A percentile compares a stretch with the other conserved stretches of the same genome.
Conservation (phyloP, 257 asterid genomes). For the Striga asiatica region DNA sequence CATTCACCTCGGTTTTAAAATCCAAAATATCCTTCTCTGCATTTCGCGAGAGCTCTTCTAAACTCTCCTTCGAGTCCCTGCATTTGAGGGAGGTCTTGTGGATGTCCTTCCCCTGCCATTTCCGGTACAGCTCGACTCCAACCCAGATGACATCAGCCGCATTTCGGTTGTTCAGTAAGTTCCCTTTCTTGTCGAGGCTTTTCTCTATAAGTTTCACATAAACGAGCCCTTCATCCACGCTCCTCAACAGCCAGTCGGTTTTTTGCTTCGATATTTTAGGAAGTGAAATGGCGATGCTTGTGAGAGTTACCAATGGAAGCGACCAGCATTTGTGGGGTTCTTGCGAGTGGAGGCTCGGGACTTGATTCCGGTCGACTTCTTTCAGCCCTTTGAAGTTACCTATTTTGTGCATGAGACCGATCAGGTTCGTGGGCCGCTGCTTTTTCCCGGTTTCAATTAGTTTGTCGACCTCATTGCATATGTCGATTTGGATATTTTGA, state of each 20-base stretch:
- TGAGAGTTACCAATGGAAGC: constrained; percentile 18
- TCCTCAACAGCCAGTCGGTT: background rate
- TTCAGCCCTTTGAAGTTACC: constrained; percentile 6
- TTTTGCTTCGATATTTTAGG: background rate
- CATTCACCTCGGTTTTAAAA: background rate
- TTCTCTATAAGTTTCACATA: constrained; percentile 9
- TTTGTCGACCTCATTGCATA: constrained; percentile 6
- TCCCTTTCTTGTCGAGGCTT: background rate
- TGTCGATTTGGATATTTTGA: background rate
- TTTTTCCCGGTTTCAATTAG: constrained; percentile 9
- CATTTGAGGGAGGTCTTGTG: background rate
- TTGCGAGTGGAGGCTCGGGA: constrained; percentile 8
- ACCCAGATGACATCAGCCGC: constrained; percentile 17
- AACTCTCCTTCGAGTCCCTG: background rate
- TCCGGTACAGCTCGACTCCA: background rate
- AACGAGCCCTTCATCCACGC: constrained; percentile 16
- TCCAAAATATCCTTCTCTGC: background rate
- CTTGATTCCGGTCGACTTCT: constrained; percentile 3
- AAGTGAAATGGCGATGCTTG: constrained; percentile 20
- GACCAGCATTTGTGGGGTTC: constrained; percentile 22
- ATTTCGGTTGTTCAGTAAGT: background rate
- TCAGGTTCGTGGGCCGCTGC: background rate
- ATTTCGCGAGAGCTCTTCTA: background rate
- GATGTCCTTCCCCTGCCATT: constrained; percentile 19
- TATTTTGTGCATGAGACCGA: background rate